Evolutionary conservation across 345 rosid genomes (phyloP), one percentile per base, ranked within the genome.

Genomic region (Aquilaria malaccensis): DNA sequence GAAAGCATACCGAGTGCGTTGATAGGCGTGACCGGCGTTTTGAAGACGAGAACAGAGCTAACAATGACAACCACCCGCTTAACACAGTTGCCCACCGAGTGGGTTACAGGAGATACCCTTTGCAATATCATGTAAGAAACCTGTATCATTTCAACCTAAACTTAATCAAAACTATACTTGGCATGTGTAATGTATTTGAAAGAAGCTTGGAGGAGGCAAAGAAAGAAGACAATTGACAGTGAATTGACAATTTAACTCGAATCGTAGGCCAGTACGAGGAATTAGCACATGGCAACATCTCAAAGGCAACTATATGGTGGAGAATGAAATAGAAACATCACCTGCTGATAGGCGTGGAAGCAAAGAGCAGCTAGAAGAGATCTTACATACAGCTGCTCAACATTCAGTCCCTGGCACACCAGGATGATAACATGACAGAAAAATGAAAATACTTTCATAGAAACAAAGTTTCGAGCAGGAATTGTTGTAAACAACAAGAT

Each of bases 331-430:
- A 22, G 41, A 67, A 45, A 55, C 45, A 73, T 77, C 63, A 85
- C 98, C 95, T 94, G 99, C 76, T 94, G 99, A 75, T 94, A 90
- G 31, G 97, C 99, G 74, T 94, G 99, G 84, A 84, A 94, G 74
- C 86, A 86, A 58, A 94, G 85, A 10, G 99, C 93, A 52, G 95
- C 99, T 13, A 88, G 33, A 41, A 94, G 79, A 59, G 96, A 79
- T 79, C 92, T 80, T 14, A 66, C 56, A 11, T 73, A 78, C 33
- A 90, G 65, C 69, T 84, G 76, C 69, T 82, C 75, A 70, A 85
- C 83, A 80, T 94, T 85, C 73, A 90, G 70, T 29, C 96, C 97
- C 88, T 86, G 72, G 60, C 53, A 64, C 56, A 73, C 22, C 22
- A 76, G 11, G 10, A 63, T 7, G 33, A 30, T 54, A 33, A 45